phyloP scores from a whole-genome alignment of 164 flowering plant species.

The Cinnamomum micranthum region DNA sequence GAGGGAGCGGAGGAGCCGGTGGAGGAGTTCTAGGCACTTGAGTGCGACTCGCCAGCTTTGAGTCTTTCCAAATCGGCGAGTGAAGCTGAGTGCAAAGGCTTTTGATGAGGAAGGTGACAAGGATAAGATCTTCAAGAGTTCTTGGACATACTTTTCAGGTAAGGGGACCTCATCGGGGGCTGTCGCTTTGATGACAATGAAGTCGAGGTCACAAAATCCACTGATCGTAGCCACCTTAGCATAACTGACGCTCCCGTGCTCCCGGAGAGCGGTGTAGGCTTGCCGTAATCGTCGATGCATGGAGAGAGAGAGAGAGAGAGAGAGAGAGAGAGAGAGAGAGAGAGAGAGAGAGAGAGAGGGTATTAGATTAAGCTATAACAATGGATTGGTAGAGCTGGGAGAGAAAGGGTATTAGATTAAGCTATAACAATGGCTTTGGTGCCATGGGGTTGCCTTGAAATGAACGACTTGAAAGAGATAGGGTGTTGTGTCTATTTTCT shows the following conservation, averaged over 20 bases:
- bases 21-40: constrained; percentile 61
- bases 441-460: neutral
- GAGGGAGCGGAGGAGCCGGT: constrained; percentile 40
- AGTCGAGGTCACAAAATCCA: constrained; percentile 42
- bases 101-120: constrained; percentile 38
- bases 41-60: constrained; percentile 60
- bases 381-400: neutral
- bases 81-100: constrained; percentile 40
- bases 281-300: constrained; percentile 40
- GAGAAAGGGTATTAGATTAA: neutral
- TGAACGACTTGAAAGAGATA: neutral
- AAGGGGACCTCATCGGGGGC: constrained; percentile 52
- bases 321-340: neutral
- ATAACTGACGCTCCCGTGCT: constrained; percentile 37
- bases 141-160: constrained; percentile 38
- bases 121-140: constrained; percentile 46
- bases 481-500: neutral
- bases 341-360: neutral
- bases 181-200: constrained; percentile 51
- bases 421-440: neutral
- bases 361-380: no score
- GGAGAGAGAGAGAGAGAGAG: constrained; percentile 10
- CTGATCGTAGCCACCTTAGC: constrained; percentile 44
- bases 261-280: constrained; percentile 35
- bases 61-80: constrained; percentile 47